Base-by-base conservation (phyloP, 1,284 basidiomycete genomes). In the Gomphus bonarii region DNA sequence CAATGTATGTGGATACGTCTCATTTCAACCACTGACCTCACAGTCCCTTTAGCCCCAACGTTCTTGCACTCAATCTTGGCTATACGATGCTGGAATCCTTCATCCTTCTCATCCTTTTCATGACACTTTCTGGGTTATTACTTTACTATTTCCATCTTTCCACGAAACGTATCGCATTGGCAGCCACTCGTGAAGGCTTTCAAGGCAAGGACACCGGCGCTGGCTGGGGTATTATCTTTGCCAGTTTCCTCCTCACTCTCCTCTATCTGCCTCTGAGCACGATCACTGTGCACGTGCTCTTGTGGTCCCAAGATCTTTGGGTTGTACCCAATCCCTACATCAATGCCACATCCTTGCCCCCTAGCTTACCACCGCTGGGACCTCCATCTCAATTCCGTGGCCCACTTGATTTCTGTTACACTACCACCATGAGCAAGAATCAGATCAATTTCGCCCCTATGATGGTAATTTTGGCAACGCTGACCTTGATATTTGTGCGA, bases 231-330 rank as follows among this genome's bases (percentile, higher is more conserved):
- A 67, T 83, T 12, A 69, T 85, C 12, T 65, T 81, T n/a, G 75
- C 77, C 35, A 82, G 77, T 22, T 85, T 86, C 63, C 63, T 81
- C 6, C 69, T 87, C 43, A 83, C 81, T 2, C 69, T 82, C 35
- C 73, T 86, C 20, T 88, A 87, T 65, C 73, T 88, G 25, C 85
- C 84, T 8, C 71, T 88, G 55, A 84, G 81, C 63, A 85, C 82
- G 2, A 80, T 87, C 75, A 79, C 84, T 1, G 71, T 86, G 18
- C 84, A 85, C 63, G 82, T 84, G 35, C 70, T 87, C 12, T 77
- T 84, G 1, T 88, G 84, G 84, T 84, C 82, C 1, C 74, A 81
- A 50, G 87, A 88, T 67, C 75, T 86, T 25, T 88, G 85, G 87
- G 75, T 77, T 4, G 76, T 87, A 40, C 69, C 77, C 0, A 87